Percentiles rank a stretch among this genome's conserved stretches.
phyloP scores from a whole-genome alignment of 73 alveolate species.

The Stentor roeselii region DNA sequence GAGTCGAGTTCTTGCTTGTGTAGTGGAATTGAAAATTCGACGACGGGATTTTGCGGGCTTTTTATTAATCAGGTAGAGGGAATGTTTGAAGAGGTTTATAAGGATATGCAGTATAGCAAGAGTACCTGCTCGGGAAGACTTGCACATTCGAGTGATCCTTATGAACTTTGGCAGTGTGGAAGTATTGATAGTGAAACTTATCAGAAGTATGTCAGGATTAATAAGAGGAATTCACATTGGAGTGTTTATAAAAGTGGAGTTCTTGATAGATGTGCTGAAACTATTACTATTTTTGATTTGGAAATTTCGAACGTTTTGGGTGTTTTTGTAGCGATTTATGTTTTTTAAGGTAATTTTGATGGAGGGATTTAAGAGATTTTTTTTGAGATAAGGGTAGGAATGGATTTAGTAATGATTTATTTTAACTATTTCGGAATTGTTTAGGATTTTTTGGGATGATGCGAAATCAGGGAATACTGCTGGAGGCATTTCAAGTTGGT shows the following conservation, averaged over 20 bases:
- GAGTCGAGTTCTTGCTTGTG: neutral
- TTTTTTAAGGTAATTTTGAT: too few species aligned
- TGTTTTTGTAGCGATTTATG: too few species aligned
- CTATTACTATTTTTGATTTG: neutral
- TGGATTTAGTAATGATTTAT: too few species aligned
- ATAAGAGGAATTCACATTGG: neutral
- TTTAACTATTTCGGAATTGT: too few species aligned
- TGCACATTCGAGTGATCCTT: neutral
- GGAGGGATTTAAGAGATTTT: too few species aligned
- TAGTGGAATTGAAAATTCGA: neutral
- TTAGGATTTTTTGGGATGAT: too few species aligned
- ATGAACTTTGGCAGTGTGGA: constrained; percentile 3
- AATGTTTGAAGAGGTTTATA: neutral
- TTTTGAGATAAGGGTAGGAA: too few species aligned
- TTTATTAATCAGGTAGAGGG: neutral
- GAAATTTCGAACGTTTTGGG: too few species aligned
- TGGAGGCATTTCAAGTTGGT: too few species aligned
- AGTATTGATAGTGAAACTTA: neutral
- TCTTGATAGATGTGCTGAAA: neutral
- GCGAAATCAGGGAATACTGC: too few species aligned
- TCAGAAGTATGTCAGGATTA: neutral
- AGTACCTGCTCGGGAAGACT: neutral
- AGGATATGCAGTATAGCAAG: neutral
- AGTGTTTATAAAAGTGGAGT: neutral
- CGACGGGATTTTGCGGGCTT: neutral